Evolutionary conservation across 2,329 filamentous ascomycete genomes (phyloP), one percentile per base, ranked within the genome.

Genomic region (Dactylellina sp.): DNA sequence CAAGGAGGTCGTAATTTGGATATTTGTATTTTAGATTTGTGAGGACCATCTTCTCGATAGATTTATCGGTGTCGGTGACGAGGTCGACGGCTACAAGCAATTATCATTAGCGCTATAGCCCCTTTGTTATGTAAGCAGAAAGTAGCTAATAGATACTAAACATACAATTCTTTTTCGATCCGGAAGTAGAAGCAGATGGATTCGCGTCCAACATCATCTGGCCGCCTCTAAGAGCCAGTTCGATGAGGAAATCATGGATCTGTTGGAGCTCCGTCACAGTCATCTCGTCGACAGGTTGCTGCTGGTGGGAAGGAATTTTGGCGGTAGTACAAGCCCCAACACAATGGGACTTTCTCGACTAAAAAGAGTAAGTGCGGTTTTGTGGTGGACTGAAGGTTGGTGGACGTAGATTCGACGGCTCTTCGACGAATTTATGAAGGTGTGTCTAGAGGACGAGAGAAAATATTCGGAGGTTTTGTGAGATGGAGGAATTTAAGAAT

Each of bases 51-150:
- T 84, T 83, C 80, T 90, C 88, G 60, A 90, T 87, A 11, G 86
- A 87, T 79, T 88, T 84, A 81, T 90, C 88, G 22, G 87, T 86
- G 79, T 90, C 88, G 24, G 88, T 90, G 46, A 90, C 88, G 57
- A 90, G 86, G 79, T 90, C 88, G 78, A 87, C 87, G 65, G 88
- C 88, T 89, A 76, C 18, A 52, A 37, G 76, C 11, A 53, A 39
- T 44, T 71, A 76, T 68, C 25, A 77, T 74, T 49, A 46, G 40
- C n/a, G n/a, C n/a, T n/a, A n/a, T n/a, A n/a, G n/a, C n/a, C n/a
- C n/a, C n/a, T n/a, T n/a, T 20, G 39, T 14, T 1, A 7, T 39
- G 32, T 7, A 42, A 55, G 0, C 11, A 24, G 16, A 47, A 35
- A 24, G 50, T 60, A 25, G 1, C 28, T 24, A 20, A 16, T 49